These are phyloP conservation scores for Sextonia rubra DNA, from an alignment of 164 flowering plant genomes.

Conservation along the genomic window DNA sequence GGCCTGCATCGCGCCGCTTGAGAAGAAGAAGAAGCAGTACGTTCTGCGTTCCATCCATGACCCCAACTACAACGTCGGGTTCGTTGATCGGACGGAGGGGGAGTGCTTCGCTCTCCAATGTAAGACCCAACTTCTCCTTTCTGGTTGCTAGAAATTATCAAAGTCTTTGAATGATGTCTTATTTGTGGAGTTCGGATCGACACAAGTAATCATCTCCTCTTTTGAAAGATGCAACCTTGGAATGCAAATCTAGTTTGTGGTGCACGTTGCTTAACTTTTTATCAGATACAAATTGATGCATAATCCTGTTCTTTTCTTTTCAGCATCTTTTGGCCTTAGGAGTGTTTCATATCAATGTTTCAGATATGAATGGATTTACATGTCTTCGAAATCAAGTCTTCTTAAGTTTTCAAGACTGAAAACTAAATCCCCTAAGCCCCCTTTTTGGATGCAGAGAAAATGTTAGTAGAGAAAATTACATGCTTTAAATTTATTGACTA, in stretches of 20 bases:
- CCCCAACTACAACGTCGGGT: conserved; percentile 85
- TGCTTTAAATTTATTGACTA: no score
- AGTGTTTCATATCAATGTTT: background rate
- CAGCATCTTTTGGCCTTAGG: background rate
- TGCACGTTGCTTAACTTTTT: background rate
- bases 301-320: no score
- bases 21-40: conserved; percentile 56
- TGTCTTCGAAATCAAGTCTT: no score
- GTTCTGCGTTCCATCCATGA: conserved; percentile 71
- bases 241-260: background rate
- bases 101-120: conserved; percentile 82
- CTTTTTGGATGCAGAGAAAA: no score
- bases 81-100: conserved; percentile 72
- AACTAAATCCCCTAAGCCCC: no score
- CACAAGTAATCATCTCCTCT: background rate
- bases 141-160: no score
- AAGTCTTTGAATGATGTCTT: no score
- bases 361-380: no score
- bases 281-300: background rate
- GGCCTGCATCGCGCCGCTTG: conserved; percentile 86
- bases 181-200: background rate
- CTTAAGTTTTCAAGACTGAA: no score
- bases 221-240: background rate
- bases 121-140: conserved; percentile 9
- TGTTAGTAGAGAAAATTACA: no score